Conservation (phyloP, 2,329 filamentous ascomycete species). For the Fusarium concolor region DNA sequence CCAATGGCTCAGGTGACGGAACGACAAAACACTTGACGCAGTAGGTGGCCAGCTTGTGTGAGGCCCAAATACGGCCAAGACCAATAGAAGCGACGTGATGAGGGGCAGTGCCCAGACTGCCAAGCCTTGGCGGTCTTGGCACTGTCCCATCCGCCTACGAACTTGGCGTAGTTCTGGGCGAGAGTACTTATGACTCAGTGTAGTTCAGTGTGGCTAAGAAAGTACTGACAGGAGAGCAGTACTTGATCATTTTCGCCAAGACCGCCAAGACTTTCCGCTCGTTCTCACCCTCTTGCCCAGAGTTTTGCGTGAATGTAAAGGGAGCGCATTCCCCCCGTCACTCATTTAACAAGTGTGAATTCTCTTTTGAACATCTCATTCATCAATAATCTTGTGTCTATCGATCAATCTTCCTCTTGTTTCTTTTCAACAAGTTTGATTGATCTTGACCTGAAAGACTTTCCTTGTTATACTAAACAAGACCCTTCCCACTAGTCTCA, state of each 20-base stretch:
- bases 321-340: slow-evolving; percentile 49
- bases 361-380: slow-evolving; percentile 43
- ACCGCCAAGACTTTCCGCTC: slow-evolving; percentile 46
- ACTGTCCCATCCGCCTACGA: slow-evolving; percentile 45
- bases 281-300: slow-evolving; percentile 52
- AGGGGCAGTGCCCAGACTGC: slow-evolving; percentile 54
- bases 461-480: slow-evolving; percentile 18
- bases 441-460: neutral
- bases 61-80: slow-evolving; percentile 41
- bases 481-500: slow-evolving; percentile 12
- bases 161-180: slow-evolving; percentile 29
- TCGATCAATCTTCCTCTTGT: slow-evolving; percentile 15
- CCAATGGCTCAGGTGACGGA: slow-evolving; percentile 47
- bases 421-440: slow-evolving; percentile 2
- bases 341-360: slow-evolving; percentile 37
- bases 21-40: slow-evolving; percentile 48
- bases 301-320: slow-evolving; percentile 53
- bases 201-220: rapidly evolving
- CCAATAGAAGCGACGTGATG: slow-evolving; percentile 50
- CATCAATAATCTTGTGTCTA: slow-evolving; percentile 13
- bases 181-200: slow-evolving; percentile 10
- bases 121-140: slow-evolving; percentile 56
- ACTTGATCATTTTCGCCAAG: slow-evolving; percentile 47
- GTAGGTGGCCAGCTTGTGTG: slow-evolving; percentile 47
- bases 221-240: slow-evolving; percentile 21